Evolutionary conservation across 2,329 filamentous ascomycete genomes (phyloP), one percentile per base, ranked within the genome.

Genomic region (Shiraia sp.): DNA sequence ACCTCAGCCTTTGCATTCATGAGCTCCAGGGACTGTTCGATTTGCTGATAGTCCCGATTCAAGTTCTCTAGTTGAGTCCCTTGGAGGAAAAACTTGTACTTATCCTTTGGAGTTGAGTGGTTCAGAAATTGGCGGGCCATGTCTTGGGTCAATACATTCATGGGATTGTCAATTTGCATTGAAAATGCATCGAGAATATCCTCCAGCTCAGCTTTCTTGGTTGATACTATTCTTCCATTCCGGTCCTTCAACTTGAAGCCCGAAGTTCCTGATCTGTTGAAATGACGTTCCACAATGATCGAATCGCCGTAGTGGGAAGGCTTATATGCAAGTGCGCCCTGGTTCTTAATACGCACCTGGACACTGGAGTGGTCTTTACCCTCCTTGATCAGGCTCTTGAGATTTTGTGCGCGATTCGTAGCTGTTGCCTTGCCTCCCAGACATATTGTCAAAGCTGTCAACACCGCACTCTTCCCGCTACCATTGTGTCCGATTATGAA

Each of bases 401-500:
- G 73, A 57, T 86, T 95, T 36, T 88, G 87, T 27, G 90, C 93
- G 51, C 93, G 87, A 61, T 97, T 97, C 3, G 93, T 97, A 12
- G 88, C 83, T 40, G 89, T 89, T 2, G 93, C 91, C 69, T 96
- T 97, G 14, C 88, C 92, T 46, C 93, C 93, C n/a, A 99, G 77
- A 61, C 93, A 97, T 24, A 99, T 78, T 0, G 90, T 96, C 51
- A 99, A 82, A 4, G 90, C 93, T 0, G 93, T 97, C 19, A 99
- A 74, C 10, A 97, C 87, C 2, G 93, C 93, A 67, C 93, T 99
- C 74, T 99, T 99, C 25, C 93, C 93, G 65, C 92, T 97, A 23
- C 93, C 93, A 65, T 99, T 99, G 68, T 96, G 90, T 12, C 93
- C 93, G 40, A 96, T 91, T 48, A 99, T 91, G 71, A 99, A 99